These are phyloP conservation scores for Colletotrichum eleusines DNA, from an alignment of 2,329 filamentous ascomycete species.

Conservation along the genomic window DNA sequence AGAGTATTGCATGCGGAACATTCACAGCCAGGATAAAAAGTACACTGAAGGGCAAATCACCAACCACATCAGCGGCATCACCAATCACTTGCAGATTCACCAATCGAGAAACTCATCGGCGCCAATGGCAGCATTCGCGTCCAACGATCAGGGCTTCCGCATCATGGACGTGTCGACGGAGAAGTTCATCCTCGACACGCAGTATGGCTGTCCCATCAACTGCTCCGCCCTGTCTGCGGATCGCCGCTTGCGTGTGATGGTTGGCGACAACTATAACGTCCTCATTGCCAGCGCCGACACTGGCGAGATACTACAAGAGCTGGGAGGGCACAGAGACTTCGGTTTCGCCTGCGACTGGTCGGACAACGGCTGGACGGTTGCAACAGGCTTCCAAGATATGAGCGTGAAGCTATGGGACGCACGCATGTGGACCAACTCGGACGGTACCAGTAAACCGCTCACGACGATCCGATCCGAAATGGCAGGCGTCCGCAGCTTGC, in stretches of 20 bases:
- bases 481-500: slow-evolving; percentile 75
- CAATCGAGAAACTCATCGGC: slow-evolving; percentile 62
- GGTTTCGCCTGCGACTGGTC: slow-evolving; percentile 86
- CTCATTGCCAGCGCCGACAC: slow-evolving; percentile 78
- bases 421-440: slow-evolving; percentile 71
- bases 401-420: slow-evolving; percentile 82
- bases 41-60: slow-evolving; percentile 63
- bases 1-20: slow-evolving; percentile 63
- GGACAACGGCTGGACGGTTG: slow-evolving; percentile 79
- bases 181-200: slow-evolving; percentile 64
- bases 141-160: slow-evolving; percentile 71
- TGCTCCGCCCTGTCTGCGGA: slow-evolving; percentile 80
- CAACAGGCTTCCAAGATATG: slow-evolving; percentile 82
- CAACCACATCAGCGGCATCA: slow-evolving; percentile 65
- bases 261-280: slow-evolving; percentile 76
- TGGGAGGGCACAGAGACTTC: slow-evolving; percentile 76
- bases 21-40: slow-evolving; percentile 56
- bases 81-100: slow-evolving; percentile 73
- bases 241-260: slow-evolving; percentile 76
- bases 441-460: slow-evolving; percentile 61
- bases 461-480: slow-evolving; percentile 72
- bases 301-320: slow-evolving; percentile 66
- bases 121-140: slow-evolving; percentile 70
- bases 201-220: slow-evolving; percentile 75
- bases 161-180: slow-evolving; percentile 70